Percentiles rank a stretch among this genome's conserved stretches.
phyloP scores from a whole-genome alignment of 1,284 basidiomycete species.

The Pseudozyma hubeiensis region DNA sequence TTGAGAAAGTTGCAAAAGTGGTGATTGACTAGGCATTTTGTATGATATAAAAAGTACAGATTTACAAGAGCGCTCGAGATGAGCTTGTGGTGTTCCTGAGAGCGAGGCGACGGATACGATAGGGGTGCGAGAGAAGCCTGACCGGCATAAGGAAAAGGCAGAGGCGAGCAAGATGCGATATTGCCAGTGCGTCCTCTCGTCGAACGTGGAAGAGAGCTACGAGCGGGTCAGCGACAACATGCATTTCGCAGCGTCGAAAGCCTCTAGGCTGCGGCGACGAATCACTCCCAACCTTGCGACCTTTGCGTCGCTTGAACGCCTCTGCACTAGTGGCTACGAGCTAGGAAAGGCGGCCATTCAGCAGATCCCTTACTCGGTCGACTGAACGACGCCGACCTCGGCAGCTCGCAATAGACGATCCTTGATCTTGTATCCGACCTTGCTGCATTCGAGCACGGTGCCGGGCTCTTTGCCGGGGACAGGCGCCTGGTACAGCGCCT shows the following conservation, averaged over 20 bases:
- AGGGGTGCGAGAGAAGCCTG: neutral
- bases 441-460: conserved; percentile 89
- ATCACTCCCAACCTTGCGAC: no score
- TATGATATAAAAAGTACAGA: conserved; percentile 34
- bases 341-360: neutral
- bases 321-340: no score
- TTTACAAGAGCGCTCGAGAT: conserved; percentile 18
- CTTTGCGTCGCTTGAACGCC: neutral
- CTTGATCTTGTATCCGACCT: conserved; percentile 77
- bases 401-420: conserved; percentile 86
- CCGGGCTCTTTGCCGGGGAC: conserved; percentile 86
- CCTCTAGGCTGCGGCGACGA: no score
- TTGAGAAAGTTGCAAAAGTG: conserved; percentile 17
- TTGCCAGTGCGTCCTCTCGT: no score
- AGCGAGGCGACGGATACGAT: neutral
- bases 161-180: no score
- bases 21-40: conserved; percentile 18
- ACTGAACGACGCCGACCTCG: conserved; percentile 89
- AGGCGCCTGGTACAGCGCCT: conserved; percentile 95
- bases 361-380: neutral
- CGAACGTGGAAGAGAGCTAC: no score
- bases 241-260: no score
- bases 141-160: no score
- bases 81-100: neutral
- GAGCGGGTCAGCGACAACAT: no score